Evolutionary conservation across 345 rosid genomes (phyloP).

Genomic region (Gossypium raimondii): DNA sequence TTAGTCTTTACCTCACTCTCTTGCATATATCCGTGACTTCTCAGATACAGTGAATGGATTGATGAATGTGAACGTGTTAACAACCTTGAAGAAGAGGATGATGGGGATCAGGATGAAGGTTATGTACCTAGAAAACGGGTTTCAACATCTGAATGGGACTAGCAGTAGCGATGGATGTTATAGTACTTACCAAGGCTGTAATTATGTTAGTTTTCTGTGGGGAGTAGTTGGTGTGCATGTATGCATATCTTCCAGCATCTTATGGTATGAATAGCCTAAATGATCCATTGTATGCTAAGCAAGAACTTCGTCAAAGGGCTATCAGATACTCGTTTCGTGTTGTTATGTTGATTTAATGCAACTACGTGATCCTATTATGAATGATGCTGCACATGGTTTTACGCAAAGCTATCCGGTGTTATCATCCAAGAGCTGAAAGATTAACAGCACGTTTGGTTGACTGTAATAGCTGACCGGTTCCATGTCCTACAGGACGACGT

Average conservation of each 20-base stretch:
- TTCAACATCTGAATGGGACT: slow-evolving; percentile 8
- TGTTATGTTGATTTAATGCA: not conserved
- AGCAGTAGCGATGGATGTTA: not conserved
- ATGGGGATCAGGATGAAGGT: slow-evolving; percentile 32
- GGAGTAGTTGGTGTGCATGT: not conserved
- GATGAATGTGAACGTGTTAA: slow-evolving; percentile 93
- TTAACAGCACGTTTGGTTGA: no score
- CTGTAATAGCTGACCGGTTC: no score
- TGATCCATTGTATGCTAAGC: not conserved
- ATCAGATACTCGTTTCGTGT: not conserved
- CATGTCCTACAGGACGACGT: no score
- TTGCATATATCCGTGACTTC: not conserved
- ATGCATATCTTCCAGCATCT: not conserved
- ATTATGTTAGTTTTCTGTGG: not conserved
- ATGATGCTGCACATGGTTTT: not conserved
- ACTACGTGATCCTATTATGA: not conserved
- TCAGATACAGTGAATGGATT: slow-evolving; percentile 96
- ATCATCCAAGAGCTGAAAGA: not conserved
- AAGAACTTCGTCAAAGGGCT: not conserved
- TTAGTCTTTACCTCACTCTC: no score
- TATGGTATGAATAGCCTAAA: not conserved
- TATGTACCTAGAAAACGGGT: slow-evolving; percentile 13
- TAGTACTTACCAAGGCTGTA: not conserved
- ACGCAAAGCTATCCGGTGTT: not conserved
- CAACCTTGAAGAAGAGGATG: slow-evolving; percentile 61